These are phyloP conservation scores for Neopestalotiopsis rosae DNA, from an alignment of 2,329 filamentous ascomycete genomes.

Conservation along the genomic window DNA sequence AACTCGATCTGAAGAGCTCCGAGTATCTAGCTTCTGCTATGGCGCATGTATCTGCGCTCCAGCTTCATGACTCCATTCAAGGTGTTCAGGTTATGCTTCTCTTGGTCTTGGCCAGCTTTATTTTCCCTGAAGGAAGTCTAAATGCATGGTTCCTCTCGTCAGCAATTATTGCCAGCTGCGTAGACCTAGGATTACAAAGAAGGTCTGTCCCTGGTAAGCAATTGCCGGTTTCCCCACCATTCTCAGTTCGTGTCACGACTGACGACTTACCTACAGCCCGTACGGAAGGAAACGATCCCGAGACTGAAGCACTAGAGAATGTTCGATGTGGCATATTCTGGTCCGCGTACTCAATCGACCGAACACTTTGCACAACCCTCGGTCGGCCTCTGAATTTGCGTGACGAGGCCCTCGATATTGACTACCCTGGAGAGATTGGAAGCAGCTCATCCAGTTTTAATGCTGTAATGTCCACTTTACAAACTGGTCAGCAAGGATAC, in stretches of 20 bases:
- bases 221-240: background rate
- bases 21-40: constrained; percentile 18
- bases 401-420: constrained; percentile 59
- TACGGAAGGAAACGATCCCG: background rate
- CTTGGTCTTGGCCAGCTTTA: constrained; percentile 27
- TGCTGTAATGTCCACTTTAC: background rate
- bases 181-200: constrained; percentile 32
- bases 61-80: constrained; percentile 28
- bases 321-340: constrained; percentile 51
- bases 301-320: constrained; percentile 2
- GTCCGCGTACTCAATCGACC: constrained; percentile 57
- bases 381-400: constrained; percentile 59
- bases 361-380: constrained; percentile 60
- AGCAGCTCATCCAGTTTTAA: background rate
- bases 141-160: constrained; percentile 33
- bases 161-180: constrained; percentile 31
- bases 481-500: background rate
- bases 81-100: constrained; percentile 30
- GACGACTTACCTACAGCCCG: background rate
- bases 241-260: background rate
- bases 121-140: constrained; percentile 21
- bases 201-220: constrained; percentile 5
- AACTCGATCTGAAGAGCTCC: constrained; percentile 20
- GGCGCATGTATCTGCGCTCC: background rate
- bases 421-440: constrained; percentile 37